Evolutionary conservation across 176 grass and related monocot species (phyloP).

Genomic region (Aegilops umbellulata): DNA sequence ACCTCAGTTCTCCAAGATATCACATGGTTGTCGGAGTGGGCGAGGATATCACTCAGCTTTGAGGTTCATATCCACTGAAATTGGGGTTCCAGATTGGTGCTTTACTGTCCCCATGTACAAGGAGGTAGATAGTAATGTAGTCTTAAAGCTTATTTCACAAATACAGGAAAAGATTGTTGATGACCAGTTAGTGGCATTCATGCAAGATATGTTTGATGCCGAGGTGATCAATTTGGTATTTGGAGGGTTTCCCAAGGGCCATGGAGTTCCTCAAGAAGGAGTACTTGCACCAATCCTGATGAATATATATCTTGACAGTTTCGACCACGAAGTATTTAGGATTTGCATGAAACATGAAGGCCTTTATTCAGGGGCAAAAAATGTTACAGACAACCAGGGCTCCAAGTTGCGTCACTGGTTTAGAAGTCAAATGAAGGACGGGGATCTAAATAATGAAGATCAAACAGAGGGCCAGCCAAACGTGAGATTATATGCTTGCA

Average conservation of each 20-base stretch:
- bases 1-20: slow-evolving; percentile 91
- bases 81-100: slow-evolving; percentile 67
- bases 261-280: slow-evolving; percentile 92
- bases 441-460: slow-evolving; percentile 24
- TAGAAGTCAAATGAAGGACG: slow-evolving; percentile 68
- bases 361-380: slow-evolving; percentile 35
- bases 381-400: slow-evolving; percentile 20
- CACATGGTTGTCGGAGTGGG: slow-evolving; percentile 81
- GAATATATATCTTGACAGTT: slow-evolving; percentile 87
- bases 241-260: slow-evolving; percentile 82
- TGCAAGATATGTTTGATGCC: slow-evolving; percentile 80
- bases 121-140: slow-evolving; percentile 51
- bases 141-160: slow-evolving; percentile 58
- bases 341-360: slow-evolving; percentile 89
- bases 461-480: slow-evolving; percentile 28
- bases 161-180: slow-evolving; percentile 82
- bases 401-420: slow-evolving; percentile 83
- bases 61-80: slow-evolving; percentile 65
- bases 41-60: slow-evolving; percentile 61
- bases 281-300: slow-evolving; percentile 80
- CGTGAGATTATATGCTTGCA: slow-evolving; percentile 63
- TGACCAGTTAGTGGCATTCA: slow-evolving; percentile 47
- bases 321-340: slow-evolving; percentile 75
- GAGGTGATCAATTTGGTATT: slow-evolving; percentile 79
- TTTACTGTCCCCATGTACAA: slow-evolving; percentile 84